Conservation (phyloP, 768 basidiomycete species). For the Trametes gibbosa region DNA sequence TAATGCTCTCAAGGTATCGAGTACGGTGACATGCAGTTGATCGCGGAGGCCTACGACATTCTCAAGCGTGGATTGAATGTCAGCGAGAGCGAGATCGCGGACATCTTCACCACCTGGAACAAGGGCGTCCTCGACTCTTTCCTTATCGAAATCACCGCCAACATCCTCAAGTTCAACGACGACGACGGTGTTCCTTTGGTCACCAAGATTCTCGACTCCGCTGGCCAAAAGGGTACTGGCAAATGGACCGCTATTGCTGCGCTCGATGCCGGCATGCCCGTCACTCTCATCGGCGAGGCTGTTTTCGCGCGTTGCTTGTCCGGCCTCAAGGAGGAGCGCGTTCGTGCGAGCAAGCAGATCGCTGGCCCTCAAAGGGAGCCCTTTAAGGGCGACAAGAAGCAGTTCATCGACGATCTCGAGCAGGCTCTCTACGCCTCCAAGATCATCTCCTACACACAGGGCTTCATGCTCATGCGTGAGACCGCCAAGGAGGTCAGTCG, state of each 20-base stretch:
- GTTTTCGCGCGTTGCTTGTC: slow-evolving; percentile 99
- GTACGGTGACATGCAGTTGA: slow-evolving; percentile 99
- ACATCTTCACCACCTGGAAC: slow-evolving; percentile 95
- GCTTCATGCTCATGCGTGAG: slow-evolving; percentile 99
- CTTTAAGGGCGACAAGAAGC: slow-evolving; percentile 97
- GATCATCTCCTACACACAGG: slow-evolving; percentile 99
- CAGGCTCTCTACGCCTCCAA: slow-evolving; percentile 99
- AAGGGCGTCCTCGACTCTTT: slow-evolving; percentile 99
- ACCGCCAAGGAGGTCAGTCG: slow-evolving; percentile 72
- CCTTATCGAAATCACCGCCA: slow-evolving; percentile 96
- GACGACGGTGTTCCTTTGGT: slow-evolving; percentile 91
- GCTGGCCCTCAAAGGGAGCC: slow-evolving; percentile 87
- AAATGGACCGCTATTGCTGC: slow-evolving; percentile 99
- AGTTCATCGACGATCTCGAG: slow-evolving; percentile 99
- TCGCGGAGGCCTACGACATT: slow-evolving; percentile 98
- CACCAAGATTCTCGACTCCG: slow-evolving; percentile 91
- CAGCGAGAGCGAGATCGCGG: slow-evolving; percentile 84
- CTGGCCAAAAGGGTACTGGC: slow-evolving; percentile 98
- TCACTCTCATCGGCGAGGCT: slow-evolving; percentile 98
- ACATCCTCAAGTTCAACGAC: slow-evolving; percentile 97
- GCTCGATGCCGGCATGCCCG: slow-evolving; percentile 87
- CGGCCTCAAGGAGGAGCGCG: slow-evolving; percentile 93
- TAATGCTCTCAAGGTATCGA: slow-evolving; percentile 75
- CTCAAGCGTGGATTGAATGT: slow-evolving; percentile 94
- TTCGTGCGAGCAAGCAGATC: slow-evolving; percentile 87